Evolutionary conservation across 2,329 filamentous ascomycete genomes (phyloP).

Genomic region (Venturia effusa): DNA sequence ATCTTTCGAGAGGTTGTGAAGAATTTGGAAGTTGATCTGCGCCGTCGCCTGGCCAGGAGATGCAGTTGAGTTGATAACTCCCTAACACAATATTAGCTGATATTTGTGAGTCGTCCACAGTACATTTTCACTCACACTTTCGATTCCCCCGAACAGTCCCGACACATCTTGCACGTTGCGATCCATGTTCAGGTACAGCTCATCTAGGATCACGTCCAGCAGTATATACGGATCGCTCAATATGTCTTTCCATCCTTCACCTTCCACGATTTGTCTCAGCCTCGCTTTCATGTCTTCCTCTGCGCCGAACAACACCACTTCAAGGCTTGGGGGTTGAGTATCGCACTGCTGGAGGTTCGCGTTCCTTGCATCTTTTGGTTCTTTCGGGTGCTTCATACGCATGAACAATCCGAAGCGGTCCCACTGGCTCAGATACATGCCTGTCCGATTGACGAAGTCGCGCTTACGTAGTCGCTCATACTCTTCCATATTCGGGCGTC

Average conservation of each 20-base stretch:
- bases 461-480: neutral
- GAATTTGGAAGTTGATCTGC: slow-evolving; percentile 18
- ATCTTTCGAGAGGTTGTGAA: slow-evolving; percentile 31
- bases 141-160: slow-evolving; percentile 22
- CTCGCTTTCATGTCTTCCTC: slow-evolving; percentile 15
- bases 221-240: slow-evolving; percentile 23
- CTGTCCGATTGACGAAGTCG: neutral
- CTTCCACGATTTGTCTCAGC: slow-evolving; percentile 14
- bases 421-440: neutral
- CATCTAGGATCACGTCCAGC: slow-evolving; percentile 22
- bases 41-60: slow-evolving; percentile 15
- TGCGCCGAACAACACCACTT: slow-evolving; percentile 22
- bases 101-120: neutral
- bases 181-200: slow-evolving; percentile 23
- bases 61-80: slow-evolving; percentile 17
- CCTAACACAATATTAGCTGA: slow-evolving; percentile 11
- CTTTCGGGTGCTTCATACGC: neutral
- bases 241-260: slow-evolving; percentile 16
- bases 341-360: neutral
- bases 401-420: neutral
- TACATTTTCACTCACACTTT: slow-evolving; percentile 17
- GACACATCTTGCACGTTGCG: slow-evolving; percentile 20
- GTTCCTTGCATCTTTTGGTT: neutral
- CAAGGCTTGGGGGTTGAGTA: slow-evolving; percentile 11
- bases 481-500: slow-evolving; percentile 8